Percentiles rank a stretch among this genome's conserved stretches.
These are phyloP conservation scores for Lactifluus pinguis DNA, from an alignment of 768 basidiomycete species.

Conservation along the genomic window DNA sequence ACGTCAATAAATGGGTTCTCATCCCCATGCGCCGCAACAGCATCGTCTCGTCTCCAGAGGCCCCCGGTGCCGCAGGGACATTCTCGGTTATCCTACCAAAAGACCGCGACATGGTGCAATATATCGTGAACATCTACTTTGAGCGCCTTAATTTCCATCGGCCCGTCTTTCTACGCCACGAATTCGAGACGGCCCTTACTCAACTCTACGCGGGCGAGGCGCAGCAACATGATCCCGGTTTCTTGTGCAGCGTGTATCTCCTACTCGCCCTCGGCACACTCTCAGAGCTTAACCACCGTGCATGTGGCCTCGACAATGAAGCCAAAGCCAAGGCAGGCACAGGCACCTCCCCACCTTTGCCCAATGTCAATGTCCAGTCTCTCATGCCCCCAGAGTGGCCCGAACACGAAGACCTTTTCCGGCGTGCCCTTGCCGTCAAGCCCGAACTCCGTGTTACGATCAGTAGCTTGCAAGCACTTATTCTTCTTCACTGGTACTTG, in stretches of 20 bases:
- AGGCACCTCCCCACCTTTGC: constrained; percentile 25
- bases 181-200: constrained; percentile 56
- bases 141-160: constrained; percentile 68
- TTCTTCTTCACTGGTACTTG: constrained; percentile 81
- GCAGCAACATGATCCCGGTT: constrained; percentile 62
- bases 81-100: constrained; percentile 66
- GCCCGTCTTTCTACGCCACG: constrained; percentile 60
- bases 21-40: constrained; percentile 45
- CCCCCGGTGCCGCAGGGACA: constrained; percentile 26
- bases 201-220: constrained; percentile 54
- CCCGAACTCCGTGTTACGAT: constrained; percentile 78
- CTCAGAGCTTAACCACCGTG: constrained; percentile 71
- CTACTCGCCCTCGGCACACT: constrained; percentile 74
- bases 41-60: constrained; percentile 17
- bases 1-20: constrained; percentile 51
- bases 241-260: constrained; percentile 68
- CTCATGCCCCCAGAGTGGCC: constrained; percentile 67
- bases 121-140: constrained; percentile 67
- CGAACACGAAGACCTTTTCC: constrained; percentile 77
- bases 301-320: constrained; percentile 42
- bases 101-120: constrained; percentile 55
- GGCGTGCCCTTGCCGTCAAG: constrained; percentile 66
- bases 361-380: constrained; percentile 38
- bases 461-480: constrained; percentile 74
- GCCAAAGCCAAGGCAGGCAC: constrained; percentile 29